Evolutionary conservation across 768 basidiomycete genomes (phyloP).

Genomic region (Phlebiopsis gigantea): DNA sequence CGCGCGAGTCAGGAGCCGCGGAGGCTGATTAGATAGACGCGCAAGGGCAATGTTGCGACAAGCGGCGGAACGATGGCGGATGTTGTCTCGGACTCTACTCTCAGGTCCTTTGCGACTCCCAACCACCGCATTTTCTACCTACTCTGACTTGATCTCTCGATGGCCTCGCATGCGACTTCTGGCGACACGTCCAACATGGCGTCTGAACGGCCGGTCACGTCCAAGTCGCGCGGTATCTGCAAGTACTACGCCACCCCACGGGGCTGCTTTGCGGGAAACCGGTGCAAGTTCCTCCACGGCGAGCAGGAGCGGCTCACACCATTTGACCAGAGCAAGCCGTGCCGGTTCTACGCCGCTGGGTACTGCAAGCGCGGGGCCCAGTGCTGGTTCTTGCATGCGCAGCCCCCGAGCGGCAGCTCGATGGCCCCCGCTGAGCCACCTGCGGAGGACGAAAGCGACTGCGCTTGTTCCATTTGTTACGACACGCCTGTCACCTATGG

Average conservation of each 20-base stretch:
- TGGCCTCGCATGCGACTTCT: not conserved
- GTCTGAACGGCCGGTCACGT: conserved; percentile 52
- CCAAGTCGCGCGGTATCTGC: conserved; percentile 68
- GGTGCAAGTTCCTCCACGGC: conserved; percentile 77
- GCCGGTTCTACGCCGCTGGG: conserved; percentile 60
- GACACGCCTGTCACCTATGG: conserved; percentile 69
- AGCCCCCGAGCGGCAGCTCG: conserved; percentile 14
- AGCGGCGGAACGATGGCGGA: conserved; percentile 1
- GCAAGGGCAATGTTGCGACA: not conserved
- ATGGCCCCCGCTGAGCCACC: not conserved
- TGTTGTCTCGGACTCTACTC: not conserved
- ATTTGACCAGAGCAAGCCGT: conserved; percentile 67
- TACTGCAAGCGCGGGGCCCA: conserved; percentile 63
- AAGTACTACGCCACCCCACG: conserved; percentile 55
- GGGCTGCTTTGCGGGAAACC: conserved; percentile 64
- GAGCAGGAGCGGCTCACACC: conserved; percentile 49
- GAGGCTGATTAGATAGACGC: not conserved
- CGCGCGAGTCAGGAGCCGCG: not conserved
- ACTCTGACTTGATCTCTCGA: not conserved
- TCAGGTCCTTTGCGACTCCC: not conserved
- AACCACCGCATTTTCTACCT: not conserved
- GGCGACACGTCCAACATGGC: conserved; percentile 13
- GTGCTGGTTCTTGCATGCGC: conserved; percentile 73
- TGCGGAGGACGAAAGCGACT: conserved; percentile 37
- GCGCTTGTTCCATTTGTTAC: conserved; percentile 67